Percentiles rank a stretch among this genome's conserved stretches.
Conservation (phyloP, 129 eudicot species). For the Saposhnikovia divaricata region DNA sequence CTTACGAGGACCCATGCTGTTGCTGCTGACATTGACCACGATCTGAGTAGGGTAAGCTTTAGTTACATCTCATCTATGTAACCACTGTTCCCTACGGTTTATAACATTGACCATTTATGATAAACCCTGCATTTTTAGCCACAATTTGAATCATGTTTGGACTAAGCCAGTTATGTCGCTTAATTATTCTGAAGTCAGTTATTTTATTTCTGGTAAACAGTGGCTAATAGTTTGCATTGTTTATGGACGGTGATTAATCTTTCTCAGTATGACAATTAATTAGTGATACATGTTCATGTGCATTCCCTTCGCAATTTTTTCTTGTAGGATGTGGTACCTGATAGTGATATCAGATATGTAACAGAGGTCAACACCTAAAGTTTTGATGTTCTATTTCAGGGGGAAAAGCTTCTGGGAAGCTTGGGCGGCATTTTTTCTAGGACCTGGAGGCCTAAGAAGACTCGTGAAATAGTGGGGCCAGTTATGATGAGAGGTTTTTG, state of each 20-base stretch:
- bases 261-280: background rate
- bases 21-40: slow-evolving; percentile 48
- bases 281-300: background rate
- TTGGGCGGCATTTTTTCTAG: slow-evolving; percentile 88
- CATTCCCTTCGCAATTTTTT: background rate
- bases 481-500: slow-evolving; percentile 43
- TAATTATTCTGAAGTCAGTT: background rate
- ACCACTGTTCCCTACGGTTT: background rate
- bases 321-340: background rate
- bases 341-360: background rate
- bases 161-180: background rate
- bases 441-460: slow-evolving; percentile 96
- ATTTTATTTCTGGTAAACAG: background rate
- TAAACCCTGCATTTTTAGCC: background rate
- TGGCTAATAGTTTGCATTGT: background rate
- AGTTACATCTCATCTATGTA: background rate
- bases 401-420: slow-evolving; percentile 96
- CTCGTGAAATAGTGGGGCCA: slow-evolving; percentile 65
- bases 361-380: background rate
- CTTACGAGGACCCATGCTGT: slow-evolving; percentile 37
- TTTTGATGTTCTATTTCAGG: slow-evolving; percentile 35
- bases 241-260: background rate
- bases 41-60: slow-evolving; percentile 42
- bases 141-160: background rate
- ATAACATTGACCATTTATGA: background rate